Percentiles rank a stretch among this genome's conserved stretches.
Evolutionary conservation across 1,284 basidiomycete species (phyloP).

Genomic region (Phellopilus nigrolimitatus): DNA sequence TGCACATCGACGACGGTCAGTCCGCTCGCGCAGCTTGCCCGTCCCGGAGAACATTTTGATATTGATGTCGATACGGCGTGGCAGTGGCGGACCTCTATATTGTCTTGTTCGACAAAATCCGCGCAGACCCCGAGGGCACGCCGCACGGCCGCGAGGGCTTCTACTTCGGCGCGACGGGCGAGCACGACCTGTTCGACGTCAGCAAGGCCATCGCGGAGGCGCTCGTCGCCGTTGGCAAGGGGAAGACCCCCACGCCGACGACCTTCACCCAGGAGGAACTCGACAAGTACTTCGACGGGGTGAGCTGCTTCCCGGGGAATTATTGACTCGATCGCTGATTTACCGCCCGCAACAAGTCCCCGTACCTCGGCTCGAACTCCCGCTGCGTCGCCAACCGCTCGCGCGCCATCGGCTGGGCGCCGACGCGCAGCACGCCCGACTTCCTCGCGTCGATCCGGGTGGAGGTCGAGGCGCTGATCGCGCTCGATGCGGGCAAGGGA

Average conservation of each 20-base stretch:
- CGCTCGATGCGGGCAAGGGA: constrained; percentile 5
- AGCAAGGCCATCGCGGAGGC: constrained; percentile 29
- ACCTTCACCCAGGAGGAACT: constrained; percentile 38
- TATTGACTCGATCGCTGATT: too few relatives aligned
- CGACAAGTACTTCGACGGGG: constrained; percentile 31
- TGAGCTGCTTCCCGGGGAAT: too few relatives aligned
- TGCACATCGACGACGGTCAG: constrained; percentile 42
- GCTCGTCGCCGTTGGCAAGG: constrained; percentile 34
- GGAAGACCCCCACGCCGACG: constrained; percentile 35
- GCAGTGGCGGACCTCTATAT: constrained; percentile 39
- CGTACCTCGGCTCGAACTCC: constrained; percentile 49
- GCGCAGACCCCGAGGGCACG: constrained; percentile 31
- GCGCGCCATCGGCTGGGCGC: constrained; percentile 53
- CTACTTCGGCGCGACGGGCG: constrained; percentile 47
- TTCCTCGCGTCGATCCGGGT: constrained; percentile 40
- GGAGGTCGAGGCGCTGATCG: constrained; percentile 34
- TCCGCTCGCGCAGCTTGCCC: constrained; percentile 2
- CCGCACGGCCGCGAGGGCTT: constrained; percentile 43
- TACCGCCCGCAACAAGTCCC: too few relatives aligned
- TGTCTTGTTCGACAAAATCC: constrained; percentile 32
- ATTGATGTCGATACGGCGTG: constrained; percentile 21
- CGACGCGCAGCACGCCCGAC: constrained; percentile 41
- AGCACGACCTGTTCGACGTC: constrained; percentile 35
- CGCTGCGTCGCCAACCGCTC: constrained; percentile 46
- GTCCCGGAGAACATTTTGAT: constrained; percentile 19